These are phyloP conservation scores for Herpetomonas muscarum DNA, from an alignment of 208 protist genomes.

Conservation along the genomic window DNA sequence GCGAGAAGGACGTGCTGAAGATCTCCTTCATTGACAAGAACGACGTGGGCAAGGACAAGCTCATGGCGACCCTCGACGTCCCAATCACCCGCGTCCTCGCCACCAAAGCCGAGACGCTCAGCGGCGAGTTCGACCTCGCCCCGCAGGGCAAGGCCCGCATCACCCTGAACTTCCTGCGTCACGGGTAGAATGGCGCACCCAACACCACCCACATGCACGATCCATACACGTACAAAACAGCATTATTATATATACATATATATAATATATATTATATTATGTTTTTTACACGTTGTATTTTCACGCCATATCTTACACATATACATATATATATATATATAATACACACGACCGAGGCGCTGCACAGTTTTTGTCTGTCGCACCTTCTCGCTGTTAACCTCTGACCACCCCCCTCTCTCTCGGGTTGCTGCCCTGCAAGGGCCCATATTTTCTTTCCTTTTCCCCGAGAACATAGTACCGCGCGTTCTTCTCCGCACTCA, in stretches of 20 bases:
- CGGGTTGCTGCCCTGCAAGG: too few species aligned
- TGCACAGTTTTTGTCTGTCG: too few species aligned
- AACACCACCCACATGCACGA: too few species aligned
- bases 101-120: conserved; percentile 18
- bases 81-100: conserved; percentile 22
- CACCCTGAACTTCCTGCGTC: conserved; percentile 27
- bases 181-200: conserved; percentile 11
- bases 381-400: too few species aligned
- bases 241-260: neutral
- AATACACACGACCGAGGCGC: too few species aligned
- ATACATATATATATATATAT: too few species aligned
- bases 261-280: conserved; percentile 3
- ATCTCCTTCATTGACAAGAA: conserved; percentile 70
- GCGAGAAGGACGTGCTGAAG: conserved; percentile 31
- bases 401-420: too few species aligned
- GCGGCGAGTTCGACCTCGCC: conserved; percentile 38
- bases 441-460: conserved; percentile 9
- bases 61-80: conserved; percentile 54
- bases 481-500: too few species aligned
- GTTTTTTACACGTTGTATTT: neutral
- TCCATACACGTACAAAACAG: too few species aligned
- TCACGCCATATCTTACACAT: neutral
- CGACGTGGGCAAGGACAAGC: conserved; percentile 41
- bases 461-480: too few species aligned
- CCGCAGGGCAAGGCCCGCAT: conserved; percentile 53